Evolutionary conservation across 1,284 basidiomycete genomes (phyloP).

Genomic region (Phellopilus nigrolimitatus): DNA sequence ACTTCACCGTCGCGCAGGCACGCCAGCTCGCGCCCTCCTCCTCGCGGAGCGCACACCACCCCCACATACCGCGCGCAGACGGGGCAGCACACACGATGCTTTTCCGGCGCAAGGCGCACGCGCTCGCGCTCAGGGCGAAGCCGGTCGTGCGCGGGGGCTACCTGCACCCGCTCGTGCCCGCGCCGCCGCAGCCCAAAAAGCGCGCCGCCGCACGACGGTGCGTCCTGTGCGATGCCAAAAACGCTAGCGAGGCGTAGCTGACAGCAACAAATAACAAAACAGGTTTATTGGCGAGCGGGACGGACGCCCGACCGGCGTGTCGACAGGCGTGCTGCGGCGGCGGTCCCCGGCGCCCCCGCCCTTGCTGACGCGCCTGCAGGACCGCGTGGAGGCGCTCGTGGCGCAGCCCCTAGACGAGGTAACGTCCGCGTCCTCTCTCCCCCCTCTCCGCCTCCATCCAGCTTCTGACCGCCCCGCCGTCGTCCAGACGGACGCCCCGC

Average conservation of each 20-base stretch:
- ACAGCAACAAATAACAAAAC: too few relatives aligned
- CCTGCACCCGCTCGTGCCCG: not conserved
- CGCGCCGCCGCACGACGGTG: too few relatives aligned
- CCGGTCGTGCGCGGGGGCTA: slow-evolving; percentile 2
- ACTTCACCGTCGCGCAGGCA: slow-evolving; percentile 3
- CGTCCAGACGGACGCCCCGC: not conserved
- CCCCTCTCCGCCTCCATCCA: not conserved
- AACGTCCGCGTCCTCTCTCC: not conserved
- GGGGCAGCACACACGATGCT: too few relatives aligned
- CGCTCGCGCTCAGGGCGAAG: slow-evolving; percentile 1
- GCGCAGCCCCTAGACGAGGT: slow-evolving; percentile 1
- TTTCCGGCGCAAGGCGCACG: not conserved
- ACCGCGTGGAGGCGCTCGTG: slow-evolving; percentile 10
- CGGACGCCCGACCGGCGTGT: not conserved
- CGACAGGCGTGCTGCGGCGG: not conserved
- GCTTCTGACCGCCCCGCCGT: too few relatives aligned
- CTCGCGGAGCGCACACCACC: slow-evolving; percentile 4
- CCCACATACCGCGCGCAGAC: too few relatives aligned
- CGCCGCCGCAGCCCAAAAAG: too few relatives aligned
- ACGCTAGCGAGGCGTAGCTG: too few relatives aligned
- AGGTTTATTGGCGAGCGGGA: not conserved
- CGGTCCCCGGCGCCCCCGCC: not conserved
- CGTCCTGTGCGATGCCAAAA: too few relatives aligned
- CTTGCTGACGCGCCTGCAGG: not conserved
- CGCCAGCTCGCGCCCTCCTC: not conserved